These are phyloP conservation scores for Globisporangium lucens DNA, from an alignment of 352 stramenopile genomes.

Conservation along the genomic window DNA sequence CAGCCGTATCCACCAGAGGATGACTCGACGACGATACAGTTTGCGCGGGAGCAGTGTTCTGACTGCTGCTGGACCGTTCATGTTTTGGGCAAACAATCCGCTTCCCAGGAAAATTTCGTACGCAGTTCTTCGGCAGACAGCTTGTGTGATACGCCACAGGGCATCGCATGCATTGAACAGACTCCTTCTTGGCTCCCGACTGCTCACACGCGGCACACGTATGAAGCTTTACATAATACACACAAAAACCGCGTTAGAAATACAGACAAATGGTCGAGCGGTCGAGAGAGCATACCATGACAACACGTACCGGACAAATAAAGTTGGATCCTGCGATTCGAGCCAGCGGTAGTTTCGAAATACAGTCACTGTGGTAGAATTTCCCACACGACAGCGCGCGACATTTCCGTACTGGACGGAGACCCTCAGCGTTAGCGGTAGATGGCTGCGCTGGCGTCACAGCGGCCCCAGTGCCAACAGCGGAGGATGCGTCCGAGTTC, in stretches of 20 bases:
- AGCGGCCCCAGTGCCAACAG: neutral
- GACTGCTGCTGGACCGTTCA: slow-evolving; percentile 9
- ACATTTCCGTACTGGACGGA: slow-evolving; percentile 62
- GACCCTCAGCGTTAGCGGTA: slow-evolving; percentile 1
- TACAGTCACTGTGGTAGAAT: slow-evolving; percentile 82
- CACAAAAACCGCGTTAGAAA: neutral
- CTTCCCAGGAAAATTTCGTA: slow-evolving; percentile 58
- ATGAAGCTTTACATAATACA: slow-evolving; percentile 36
- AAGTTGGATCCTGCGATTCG: slow-evolving; percentile 77
- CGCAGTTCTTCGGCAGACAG: slow-evolving; percentile 58
- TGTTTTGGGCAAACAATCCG: slow-evolving; percentile 78
- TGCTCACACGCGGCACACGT: slow-evolving; percentile 76
- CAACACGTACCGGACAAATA: slow-evolving; percentile 60
- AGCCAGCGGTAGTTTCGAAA: slow-evolving; percentile 73
- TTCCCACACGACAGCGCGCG: slow-evolving; percentile 80
- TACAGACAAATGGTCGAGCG: neutral
- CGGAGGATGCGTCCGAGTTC: slow-evolving; percentile 9
- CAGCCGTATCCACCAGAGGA: neutral
- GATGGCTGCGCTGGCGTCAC: neutral
- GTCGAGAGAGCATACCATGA: neutral
- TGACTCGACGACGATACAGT: neutral
- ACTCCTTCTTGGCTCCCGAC: slow-evolving; percentile 74
- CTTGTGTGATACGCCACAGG: slow-evolving; percentile 78
- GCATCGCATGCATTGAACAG: slow-evolving; percentile 76
- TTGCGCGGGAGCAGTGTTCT: neutral